Conservation (phyloP, 2,329 filamentous ascomycete species). For the Aureobasidium uvarum region DNA sequence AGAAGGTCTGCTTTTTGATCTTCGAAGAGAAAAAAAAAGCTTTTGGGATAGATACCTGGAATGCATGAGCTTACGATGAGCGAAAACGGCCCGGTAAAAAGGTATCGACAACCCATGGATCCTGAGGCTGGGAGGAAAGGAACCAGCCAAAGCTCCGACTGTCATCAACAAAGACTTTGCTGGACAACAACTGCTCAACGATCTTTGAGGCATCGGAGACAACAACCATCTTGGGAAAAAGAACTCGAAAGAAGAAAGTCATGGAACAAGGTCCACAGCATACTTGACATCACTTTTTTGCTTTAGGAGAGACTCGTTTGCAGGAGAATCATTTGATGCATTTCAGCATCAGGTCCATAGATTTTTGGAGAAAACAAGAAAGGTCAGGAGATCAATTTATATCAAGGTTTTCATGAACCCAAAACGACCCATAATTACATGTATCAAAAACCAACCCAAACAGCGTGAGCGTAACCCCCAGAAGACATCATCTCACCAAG, state of each 20-base stretch:
- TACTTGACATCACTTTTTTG: neutral
- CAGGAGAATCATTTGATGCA: neutral
- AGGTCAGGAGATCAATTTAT: neutral
- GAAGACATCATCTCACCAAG: neutral
- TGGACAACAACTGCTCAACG: neutral
- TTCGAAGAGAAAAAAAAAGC: no score
- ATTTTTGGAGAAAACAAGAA: neutral
- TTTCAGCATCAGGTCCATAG: neutral
- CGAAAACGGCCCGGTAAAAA: no score
- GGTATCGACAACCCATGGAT: no score
- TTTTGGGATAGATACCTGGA: no score
- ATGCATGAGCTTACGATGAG: no score
- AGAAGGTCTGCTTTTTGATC: neutral
- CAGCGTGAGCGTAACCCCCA: slow-evolving; percentile 3
- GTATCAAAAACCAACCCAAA: neutral
- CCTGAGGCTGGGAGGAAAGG: neutral
- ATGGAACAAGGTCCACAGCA: neutral
- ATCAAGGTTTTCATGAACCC: neutral
- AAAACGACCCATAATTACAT: slow-evolving; percentile 8
- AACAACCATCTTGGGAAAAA: neutral
- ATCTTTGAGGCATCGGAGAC: neutral
- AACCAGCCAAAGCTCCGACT: neutral
- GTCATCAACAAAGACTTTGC: neutral
- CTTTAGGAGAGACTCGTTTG: neutral
- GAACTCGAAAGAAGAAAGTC: neutral